These are phyloP conservation scores for Kwoniella europaea DNA, from an alignment of 768 basidiomycete species.

Conservation along the genomic window DNA sequence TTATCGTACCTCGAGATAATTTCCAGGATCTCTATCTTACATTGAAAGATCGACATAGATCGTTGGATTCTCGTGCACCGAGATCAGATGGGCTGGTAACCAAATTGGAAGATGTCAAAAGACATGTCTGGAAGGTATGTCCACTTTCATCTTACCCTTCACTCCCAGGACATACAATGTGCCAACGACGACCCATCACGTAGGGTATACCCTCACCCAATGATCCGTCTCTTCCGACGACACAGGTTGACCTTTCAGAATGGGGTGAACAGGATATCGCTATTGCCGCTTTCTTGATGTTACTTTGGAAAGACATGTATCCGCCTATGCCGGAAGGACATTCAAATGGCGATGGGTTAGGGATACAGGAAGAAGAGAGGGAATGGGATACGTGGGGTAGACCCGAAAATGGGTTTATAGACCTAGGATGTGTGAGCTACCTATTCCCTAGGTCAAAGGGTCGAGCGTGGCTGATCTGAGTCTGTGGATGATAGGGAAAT, in stretches of 20 bases:
- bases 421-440: slow-evolving; percentile 71
- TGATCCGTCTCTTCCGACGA: slow-evolving; percentile 12
- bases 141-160: not conserved
- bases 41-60: slow-evolving; percentile 82
- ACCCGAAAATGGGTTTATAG: slow-evolving; percentile 83
- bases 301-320: slow-evolving; percentile 84
- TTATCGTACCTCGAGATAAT: slow-evolving; percentile 70
- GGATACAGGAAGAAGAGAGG: slow-evolving; percentile 41
- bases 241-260: slow-evolving; percentile 34
- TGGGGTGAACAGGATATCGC: slow-evolving; percentile 76
- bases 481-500: slow-evolving; percentile 69
- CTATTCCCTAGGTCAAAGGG: not conserved
- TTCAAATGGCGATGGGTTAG: not conserved
- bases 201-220: slow-evolving; percentile 12
- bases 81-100: slow-evolving; percentile 32
- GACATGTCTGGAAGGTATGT: slow-evolving; percentile 57
- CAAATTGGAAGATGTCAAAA: slow-evolving; percentile 56
- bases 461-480: too few species aligned
- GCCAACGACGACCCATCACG: not conserved
- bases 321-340: slow-evolving; percentile 19
- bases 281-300: slow-evolving; percentile 89
- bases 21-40: slow-evolving; percentile 91
- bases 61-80: slow-evolving; percentile 61
- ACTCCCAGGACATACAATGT: not conserved
- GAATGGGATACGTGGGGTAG: slow-evolving; percentile 78